phyloP scores from a whole-genome alignment of 73 alveolate species.

The Paramecium biaurelia region DNA sequence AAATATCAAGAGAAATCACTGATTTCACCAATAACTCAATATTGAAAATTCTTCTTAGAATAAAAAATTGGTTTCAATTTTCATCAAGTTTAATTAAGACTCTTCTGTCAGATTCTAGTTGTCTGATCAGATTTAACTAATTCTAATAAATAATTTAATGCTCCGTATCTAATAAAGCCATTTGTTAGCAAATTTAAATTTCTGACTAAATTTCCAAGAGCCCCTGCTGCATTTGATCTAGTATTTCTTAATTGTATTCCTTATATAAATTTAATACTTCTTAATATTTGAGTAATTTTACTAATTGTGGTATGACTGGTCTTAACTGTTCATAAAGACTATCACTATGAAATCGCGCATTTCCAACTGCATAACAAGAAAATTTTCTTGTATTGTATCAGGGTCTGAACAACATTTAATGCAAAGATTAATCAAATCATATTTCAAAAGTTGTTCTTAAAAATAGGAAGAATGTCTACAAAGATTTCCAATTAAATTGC shows the following conservation, averaged over 20 bases:
- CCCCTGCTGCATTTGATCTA: conserved; percentile 99
- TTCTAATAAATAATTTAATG: conserved; percentile 84
- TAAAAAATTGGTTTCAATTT: neutral
- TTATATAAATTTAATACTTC: conserved; percentile 65
- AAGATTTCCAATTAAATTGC: conserved; percentile 96
- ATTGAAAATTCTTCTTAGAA: neutral
- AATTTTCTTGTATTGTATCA: conserved; percentile 97
- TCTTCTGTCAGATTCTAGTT: conserved; percentile 83
- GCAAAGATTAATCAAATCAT: conserved; percentile 90
- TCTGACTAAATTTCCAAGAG: conserved; percentile 96
- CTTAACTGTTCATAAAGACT: conserved; percentile 90
- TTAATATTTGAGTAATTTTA: conserved; percentile 90
- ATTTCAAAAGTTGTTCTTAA: conserved; percentile 87
- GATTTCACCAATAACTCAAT: no score
- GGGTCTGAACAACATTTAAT: conserved; percentile 94
- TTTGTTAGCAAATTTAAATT: conserved; percentile 87
- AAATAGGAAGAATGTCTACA: conserved; percentile 96
- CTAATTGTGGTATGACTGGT: conserved; percentile 94
- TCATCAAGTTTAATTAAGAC: conserved; percentile 71
- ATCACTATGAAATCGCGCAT: conserved; percentile 96
- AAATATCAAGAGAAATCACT: no score
- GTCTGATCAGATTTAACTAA: conserved; percentile 92
- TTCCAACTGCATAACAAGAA: conserved; percentile 96
- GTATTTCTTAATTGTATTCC: conserved; percentile 78
- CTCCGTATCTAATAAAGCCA: conserved; percentile 90